Conservation (phyloP, 805 yeast species). For the Saitoella complicata region DNA sequence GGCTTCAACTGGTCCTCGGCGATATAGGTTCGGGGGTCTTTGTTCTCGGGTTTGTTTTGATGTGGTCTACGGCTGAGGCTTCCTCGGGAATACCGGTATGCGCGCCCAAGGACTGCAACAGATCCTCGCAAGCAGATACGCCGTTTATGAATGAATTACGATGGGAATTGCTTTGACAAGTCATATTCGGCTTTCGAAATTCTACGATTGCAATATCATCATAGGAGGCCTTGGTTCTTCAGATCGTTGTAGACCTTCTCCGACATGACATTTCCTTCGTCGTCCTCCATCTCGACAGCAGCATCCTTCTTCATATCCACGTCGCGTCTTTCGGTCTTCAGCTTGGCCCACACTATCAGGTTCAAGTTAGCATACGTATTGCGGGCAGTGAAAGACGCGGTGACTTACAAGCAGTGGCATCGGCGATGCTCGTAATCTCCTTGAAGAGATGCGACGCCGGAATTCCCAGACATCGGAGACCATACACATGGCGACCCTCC, state of each 20-base stretch:
- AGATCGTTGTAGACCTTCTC: slow-evolving; percentile 68
- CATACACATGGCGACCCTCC: slow-evolving; percentile 54
- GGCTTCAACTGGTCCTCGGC: too few species aligned
- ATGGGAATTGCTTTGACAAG: too few species aligned
- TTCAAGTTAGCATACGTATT: not conserved
- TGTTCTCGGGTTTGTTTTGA: too few species aligned
- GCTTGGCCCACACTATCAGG: slow-evolving; percentile 33
- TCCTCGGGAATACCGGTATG: too few species aligned
- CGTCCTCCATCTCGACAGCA: slow-evolving; percentile 75
- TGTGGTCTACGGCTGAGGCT: too few species aligned
- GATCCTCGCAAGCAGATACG: too few species aligned
- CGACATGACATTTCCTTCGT: slow-evolving; percentile 83
- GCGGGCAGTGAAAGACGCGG: not conserved
- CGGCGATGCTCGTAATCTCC: slow-evolving; percentile 50
- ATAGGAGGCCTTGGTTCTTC: slow-evolving; percentile 73
- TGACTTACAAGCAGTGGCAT: slow-evolving; percentile 30
- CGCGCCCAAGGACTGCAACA: too few species aligned
- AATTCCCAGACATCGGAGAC: slow-evolving; percentile 61
- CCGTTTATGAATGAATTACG: too few species aligned
- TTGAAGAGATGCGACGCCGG: slow-evolving; percentile 37
- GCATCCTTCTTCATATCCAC: slow-evolving; percentile 32
- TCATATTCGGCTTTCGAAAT: too few species aligned
- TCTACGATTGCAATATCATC: too few species aligned
- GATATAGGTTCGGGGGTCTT: too few species aligned
- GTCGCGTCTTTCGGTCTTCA: slow-evolving; percentile 25